Conservation (phyloP, 331 rosid genomes). For the Phaseolus coccineus region DNA sequence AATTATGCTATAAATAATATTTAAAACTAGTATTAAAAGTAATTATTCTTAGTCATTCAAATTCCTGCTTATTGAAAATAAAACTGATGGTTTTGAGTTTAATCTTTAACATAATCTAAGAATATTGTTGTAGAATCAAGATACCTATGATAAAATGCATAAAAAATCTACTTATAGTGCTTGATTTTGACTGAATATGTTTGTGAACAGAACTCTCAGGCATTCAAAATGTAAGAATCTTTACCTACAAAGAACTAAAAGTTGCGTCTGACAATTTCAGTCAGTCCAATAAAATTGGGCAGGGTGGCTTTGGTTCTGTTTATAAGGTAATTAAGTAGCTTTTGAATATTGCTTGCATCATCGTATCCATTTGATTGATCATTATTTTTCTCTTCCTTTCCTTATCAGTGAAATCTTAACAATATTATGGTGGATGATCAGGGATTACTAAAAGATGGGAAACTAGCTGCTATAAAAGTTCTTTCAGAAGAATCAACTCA, state of each 20-base stretch:
- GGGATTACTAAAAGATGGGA: slow-evolving; percentile 88
- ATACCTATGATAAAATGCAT: neutral
- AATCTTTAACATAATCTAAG: neutral
- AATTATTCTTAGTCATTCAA: too few species aligned
- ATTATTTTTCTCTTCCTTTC: slow-evolving; percentile 31
- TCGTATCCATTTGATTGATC: slow-evolving; percentile 24
- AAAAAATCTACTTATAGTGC: neutral
- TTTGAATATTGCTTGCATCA: slow-evolving; percentile 35
- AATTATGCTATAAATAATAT: too few species aligned
- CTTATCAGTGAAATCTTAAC: slow-evolving; percentile 34
- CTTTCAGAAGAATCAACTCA: slow-evolving; percentile 89
- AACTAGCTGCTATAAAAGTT: slow-evolving; percentile 91
- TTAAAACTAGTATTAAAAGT: too few species aligned
- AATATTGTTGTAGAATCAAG: slow-evolving; percentile 21
- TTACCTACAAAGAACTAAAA: slow-evolving; percentile 71
- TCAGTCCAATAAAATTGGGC: slow-evolving; percentile 79
- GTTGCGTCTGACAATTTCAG: slow-evolving; percentile 76
- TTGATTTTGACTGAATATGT: slow-evolving; percentile 40
- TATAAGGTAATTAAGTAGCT: slow-evolving; percentile 66
- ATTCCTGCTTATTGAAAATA: too few species aligned
- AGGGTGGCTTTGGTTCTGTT: slow-evolving; percentile 97
- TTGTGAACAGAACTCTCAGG: slow-evolving; percentile 69
- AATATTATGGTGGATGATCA: slow-evolving; percentile 47
- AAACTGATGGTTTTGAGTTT: too few species aligned
- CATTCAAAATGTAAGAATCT: slow-evolving; percentile 67